These are phyloP conservation scores for Arachis hypogaea DNA, from an alignment of 306 rosid genomes.

Conservation along the genomic window DNA sequence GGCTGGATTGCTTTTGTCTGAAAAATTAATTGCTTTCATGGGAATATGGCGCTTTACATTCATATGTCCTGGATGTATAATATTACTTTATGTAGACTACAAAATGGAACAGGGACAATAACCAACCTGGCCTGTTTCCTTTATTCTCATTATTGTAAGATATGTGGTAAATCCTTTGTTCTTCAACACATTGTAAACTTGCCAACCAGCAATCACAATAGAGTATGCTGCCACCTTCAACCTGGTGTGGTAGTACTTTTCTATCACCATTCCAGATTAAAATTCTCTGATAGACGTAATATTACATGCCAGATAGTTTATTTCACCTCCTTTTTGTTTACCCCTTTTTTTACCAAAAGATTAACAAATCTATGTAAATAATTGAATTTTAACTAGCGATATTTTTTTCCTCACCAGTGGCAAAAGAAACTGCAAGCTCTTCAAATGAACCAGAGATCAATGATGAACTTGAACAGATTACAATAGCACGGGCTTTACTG, in stretches of 20 bases:
- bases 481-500: constrained; percentile 81
- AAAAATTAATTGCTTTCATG: constrained; percentile 9
- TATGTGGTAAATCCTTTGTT: not conserved
- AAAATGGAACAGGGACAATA: constrained; percentile 11
- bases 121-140: constrained; percentile 5
- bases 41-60: not conserved
- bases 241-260: not conserved
- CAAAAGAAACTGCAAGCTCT: constrained; percentile 55
- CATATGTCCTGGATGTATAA: constrained; percentile 2
- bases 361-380: not conserved
- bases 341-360: not conserved
- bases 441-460: constrained; percentile 79
- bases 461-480: constrained; percentile 95
- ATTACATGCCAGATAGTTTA: constrained; percentile 23
- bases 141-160: not conserved
- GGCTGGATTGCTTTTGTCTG: constrained; percentile 18
- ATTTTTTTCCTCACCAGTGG: constrained; percentile 64
- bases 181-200: constrained; percentile 9
- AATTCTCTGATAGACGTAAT: constrained; percentile 2
- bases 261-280: not conserved
- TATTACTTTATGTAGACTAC: not conserved
- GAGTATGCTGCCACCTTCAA: not conserved
- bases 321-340: not conserved
- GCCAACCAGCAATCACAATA: too few relatives aligned
- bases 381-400: constrained; percentile 33